A percentile compares a stretch with the other conserved stretches of the same genome.
Conservation (phyloP, 345 rosid genomes). For the Brassica carinata region DNA sequence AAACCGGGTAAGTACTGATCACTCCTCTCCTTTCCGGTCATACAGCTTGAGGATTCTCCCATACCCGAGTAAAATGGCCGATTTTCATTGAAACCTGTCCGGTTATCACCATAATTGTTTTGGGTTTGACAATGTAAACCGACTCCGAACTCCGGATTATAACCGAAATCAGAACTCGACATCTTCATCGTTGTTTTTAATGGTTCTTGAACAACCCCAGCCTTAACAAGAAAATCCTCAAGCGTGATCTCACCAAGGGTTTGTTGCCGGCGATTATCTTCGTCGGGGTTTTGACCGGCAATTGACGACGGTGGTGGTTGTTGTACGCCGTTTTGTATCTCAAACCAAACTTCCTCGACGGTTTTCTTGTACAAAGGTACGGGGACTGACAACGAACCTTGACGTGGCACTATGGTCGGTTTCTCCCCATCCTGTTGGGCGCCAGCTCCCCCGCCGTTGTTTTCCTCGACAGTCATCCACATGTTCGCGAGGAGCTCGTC, state of each 20-base stretch:
- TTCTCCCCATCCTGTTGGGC: slow-evolving; percentile 20
- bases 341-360: slow-evolving; percentile 85
- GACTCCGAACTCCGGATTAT: slow-evolving; percentile 38
- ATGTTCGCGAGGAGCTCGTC: slow-evolving; percentile 79
- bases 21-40: slow-evolving; percentile 43
- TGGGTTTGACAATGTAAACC: slow-evolving; percentile 41
- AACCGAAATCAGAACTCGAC: slow-evolving; percentile 31
- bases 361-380: slow-evolving; percentile 78
- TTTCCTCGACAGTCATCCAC: slow-evolving; percentile 64
- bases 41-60: slow-evolving; percentile 46
- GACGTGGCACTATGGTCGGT: slow-evolving; percentile 43
- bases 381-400: slow-evolving; percentile 77
- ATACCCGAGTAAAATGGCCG: slow-evolving; percentile 37
- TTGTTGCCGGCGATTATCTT: slow-evolving; percentile 51
- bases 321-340: slow-evolving; percentile 64
- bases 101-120: slow-evolving; percentile 35
- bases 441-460: slow-evolving; percentile 8
- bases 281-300: slow-evolving; percentile 12
- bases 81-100: slow-evolving; percentile 38
- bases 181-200: slow-evolving; percentile 13
- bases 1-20: slow-evolving; percentile 39
- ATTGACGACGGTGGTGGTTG: slow-evolving; percentile 26
- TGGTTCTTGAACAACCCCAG: slow-evolving; percentile 74
- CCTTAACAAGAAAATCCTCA: slow-evolving; percentile 83
- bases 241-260: slow-evolving; percentile 80